Conservation (phyloP, 202 grass and related monocot genomes). For the Setaria viridis region DNA sequence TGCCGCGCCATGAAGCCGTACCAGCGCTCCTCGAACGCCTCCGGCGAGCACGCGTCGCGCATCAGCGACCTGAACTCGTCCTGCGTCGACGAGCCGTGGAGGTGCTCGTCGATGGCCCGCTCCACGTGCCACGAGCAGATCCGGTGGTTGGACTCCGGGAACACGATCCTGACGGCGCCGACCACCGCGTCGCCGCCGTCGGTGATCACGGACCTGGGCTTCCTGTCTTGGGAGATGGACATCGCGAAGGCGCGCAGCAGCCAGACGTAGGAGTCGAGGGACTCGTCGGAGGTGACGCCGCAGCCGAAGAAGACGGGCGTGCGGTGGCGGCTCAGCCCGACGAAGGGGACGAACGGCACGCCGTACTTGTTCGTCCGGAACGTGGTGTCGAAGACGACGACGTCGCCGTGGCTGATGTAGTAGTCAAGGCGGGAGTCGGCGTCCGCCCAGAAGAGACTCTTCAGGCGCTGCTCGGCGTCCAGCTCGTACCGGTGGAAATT, state of each 20-base stretch:
- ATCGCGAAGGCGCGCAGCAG: conserved; percentile 34
- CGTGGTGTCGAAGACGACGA: conserved; percentile 53
- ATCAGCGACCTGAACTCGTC: conserved; percentile 10
- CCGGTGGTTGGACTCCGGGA: conserved; percentile 45
- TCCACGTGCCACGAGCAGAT: conserved; percentile 33
- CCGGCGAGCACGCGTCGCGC: not conserved
- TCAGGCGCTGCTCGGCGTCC: conserved; percentile 29
- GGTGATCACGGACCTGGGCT: conserved; percentile 51
- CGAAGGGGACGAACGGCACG: conserved; percentile 40
- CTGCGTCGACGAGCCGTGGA: not conserved
- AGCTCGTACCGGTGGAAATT: not conserved
- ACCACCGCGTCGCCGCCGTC: conserved; percentile 43
- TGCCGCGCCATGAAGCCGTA: not conserved
- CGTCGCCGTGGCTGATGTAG: not conserved
- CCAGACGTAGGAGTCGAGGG: conserved; percentile 44
- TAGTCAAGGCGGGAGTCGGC: not conserved
- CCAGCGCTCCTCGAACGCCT: conserved; percentile 10
- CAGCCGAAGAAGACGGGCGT: conserved; percentile 40
- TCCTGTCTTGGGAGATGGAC: not conserved
- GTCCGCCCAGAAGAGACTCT: conserved; percentile 51
- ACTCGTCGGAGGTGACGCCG: conserved; percentile 37
- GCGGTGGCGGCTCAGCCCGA: conserved; percentile 46
- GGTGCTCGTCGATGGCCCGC: not conserved
- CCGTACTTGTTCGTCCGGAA: conserved; percentile 46
- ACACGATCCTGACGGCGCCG: conserved; percentile 37